phyloP scores from a whole-genome alignment of 2,329 filamentous ascomycete genomes.

The Calonectria pseudoturangicola region DNA sequence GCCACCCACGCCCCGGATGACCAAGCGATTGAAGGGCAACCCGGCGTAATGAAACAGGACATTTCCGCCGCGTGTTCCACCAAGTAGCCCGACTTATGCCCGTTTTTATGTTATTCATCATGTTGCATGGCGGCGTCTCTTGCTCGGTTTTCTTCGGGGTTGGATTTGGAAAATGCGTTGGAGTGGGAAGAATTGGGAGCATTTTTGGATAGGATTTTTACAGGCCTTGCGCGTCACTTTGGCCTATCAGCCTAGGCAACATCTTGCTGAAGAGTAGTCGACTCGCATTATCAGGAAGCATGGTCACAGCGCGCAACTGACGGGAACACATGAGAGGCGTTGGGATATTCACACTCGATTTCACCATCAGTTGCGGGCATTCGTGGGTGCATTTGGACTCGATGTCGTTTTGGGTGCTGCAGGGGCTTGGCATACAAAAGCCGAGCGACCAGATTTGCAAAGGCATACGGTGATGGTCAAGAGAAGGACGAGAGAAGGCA shows the following conservation, averaged over 20 bases:
- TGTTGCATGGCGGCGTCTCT: conserved; percentile 62
- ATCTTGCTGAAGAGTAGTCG: conserved; percentile 40
- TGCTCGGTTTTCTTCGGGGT: conserved; percentile 51
- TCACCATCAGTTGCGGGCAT: conserved; percentile 22
- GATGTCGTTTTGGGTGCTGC: conserved; percentile 40
- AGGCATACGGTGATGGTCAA: conserved; percentile 36
- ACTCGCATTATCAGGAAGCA: conserved; percentile 33
- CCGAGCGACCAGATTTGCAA: conserved; percentile 35
- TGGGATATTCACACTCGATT: conserved; percentile 28
- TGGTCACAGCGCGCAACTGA: conserved; percentile 32
- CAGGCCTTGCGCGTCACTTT: conserved; percentile 34
- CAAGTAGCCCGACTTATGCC: conserved; percentile 47
- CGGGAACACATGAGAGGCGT: conserved; percentile 30
- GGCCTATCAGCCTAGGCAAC: conserved; percentile 36
- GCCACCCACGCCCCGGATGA: conserved; percentile 74
- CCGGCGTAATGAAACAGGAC: conserved; percentile 53
- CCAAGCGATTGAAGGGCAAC: conserved; percentile 72
- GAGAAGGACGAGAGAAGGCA: conserved; percentile 44
- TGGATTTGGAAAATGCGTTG: conserved; percentile 50
- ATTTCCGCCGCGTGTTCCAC: conserved; percentile 25
- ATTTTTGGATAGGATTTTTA: conserved; percentile 48
- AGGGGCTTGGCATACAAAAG: conserved; percentile 37
- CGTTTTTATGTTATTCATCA: conserved; percentile 58
- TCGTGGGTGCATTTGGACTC: conserved; percentile 28
- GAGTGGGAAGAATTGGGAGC: conserved; percentile 49